A percentile compares a stretch with the other conserved stretches of the same genome.
phyloP scores from a whole-genome alignment of 345 rosid genomes.

The Eutrema yunnanense region DNA sequence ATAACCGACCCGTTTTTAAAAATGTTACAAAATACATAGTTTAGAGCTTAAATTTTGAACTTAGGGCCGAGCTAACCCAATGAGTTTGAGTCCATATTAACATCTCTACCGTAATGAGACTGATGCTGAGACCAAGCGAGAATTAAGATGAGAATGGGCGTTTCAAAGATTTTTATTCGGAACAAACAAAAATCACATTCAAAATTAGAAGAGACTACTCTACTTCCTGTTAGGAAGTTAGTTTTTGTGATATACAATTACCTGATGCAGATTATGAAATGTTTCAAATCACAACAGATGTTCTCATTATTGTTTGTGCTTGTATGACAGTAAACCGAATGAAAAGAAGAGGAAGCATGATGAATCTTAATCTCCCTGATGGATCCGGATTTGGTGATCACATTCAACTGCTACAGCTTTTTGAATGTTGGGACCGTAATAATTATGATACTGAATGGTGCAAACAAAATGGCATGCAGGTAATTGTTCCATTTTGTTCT shows the following conservation, averaged over 20 bases:
- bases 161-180: too few relatives aligned
- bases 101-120: too few relatives aligned
- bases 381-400: constrained; percentile 97
- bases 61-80: too few relatives aligned
- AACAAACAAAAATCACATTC: too few relatives aligned
- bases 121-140: too few relatives aligned
- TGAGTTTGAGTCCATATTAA: too few relatives aligned
- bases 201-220: constrained; percentile 83
- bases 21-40: too few relatives aligned
- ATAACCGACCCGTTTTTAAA: too few relatives aligned
- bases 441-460: constrained; percentile 73
- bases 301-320: constrained; percentile 1
- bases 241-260: constrained; percentile 13
- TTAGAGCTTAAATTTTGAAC: too few relatives aligned
- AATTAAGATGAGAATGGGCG: too few relatives aligned
- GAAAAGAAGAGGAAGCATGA: constrained; percentile 82
- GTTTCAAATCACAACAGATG: constrained; percentile 5
- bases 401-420: constrained; percentile 86
- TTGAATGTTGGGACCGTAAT: constrained; percentile 64
- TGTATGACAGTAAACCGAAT: constrained; percentile 42
- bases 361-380: constrained; percentile 67
- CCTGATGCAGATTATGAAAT: neutral
- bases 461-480: constrained; percentile 76
- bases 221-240: constrained; percentile 74
- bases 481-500: constrained; percentile 13